These are phyloP conservation scores for Chlorophyllum brunneum DNA, from an alignment of 768 basidiomycete genomes.

Conservation along the genomic window DNA sequence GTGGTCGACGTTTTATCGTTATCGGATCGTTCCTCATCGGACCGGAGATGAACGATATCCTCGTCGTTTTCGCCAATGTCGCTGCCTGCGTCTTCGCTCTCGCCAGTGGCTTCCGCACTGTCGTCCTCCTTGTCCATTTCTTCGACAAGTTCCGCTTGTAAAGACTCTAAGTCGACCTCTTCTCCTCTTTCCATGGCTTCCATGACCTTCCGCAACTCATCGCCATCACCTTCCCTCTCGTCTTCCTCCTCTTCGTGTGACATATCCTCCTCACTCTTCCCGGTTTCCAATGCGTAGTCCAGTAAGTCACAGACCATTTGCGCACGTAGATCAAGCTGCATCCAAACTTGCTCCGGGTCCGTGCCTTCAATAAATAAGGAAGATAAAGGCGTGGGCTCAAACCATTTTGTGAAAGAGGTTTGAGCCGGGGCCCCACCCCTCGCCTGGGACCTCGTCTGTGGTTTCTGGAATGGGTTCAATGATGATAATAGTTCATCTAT, in stretches of 20 bases:
- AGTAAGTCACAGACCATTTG: slow-evolving; percentile 68
- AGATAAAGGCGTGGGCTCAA: slow-evolving; percentile 67
- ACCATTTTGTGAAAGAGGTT: slow-evolving; percentile 27
- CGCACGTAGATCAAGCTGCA: slow-evolving; percentile 82
- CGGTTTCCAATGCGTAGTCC: slow-evolving; percentile 58
- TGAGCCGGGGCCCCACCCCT: slow-evolving; percentile 39
- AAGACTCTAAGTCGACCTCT: slow-evolving; percentile 47
- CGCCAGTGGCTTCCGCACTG: slow-evolving; percentile 13
- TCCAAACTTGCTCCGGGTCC: slow-evolving; percentile 89
- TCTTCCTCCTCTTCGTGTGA: neutral
- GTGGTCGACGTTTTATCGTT: slow-evolving; percentile 29
- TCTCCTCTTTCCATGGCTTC: slow-evolving; percentile 90
- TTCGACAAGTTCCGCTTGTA: slow-evolving; percentile 11
- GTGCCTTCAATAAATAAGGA: slow-evolving; percentile 75
- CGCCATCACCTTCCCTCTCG: slow-evolving; percentile 75
- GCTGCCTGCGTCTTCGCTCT: slow-evolving; percentile 17
- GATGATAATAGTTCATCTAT: slow-evolving; percentile 65
- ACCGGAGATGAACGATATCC: slow-evolving; percentile 27
- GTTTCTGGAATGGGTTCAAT: slow-evolving; percentile 61
- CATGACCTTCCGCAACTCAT: slow-evolving; percentile 91
- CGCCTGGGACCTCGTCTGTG: slow-evolving; percentile 70
- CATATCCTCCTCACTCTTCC: slow-evolving; percentile 23
- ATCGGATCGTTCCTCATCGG: slow-evolving; percentile 24
- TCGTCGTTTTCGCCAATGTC: slow-evolving; percentile 13
- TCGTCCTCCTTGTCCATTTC: slow-evolving; percentile 21